Percentiles rank a stretch among this genome's conserved stretches.
Evolutionary conservation across 2,329 filamentous ascomycete genomes (phyloP).

Genomic region (Penicillium sp.): DNA sequence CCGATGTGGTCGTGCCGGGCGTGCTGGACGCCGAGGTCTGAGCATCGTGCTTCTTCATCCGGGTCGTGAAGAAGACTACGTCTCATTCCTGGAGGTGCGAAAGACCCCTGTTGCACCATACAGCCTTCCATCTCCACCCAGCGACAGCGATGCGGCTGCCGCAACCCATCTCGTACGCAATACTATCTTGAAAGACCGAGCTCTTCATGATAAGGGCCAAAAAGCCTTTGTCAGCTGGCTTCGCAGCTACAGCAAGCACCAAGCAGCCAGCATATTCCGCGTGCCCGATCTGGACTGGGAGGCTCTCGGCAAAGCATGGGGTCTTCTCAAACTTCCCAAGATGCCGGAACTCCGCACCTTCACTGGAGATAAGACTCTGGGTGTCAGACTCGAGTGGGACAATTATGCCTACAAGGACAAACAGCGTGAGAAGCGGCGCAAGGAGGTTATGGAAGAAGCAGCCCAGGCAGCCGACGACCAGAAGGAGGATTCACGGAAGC

Average conservation of each 20-base stretch:
- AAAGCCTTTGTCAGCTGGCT: conserved; percentile 93
- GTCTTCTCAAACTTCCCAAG: conserved; percentile 79
- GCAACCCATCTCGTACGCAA: conserved; percentile 64
- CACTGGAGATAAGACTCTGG: conserved; percentile 65
- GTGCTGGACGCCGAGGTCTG: conserved; percentile 70
- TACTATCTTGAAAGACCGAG: conserved; percentile 58
- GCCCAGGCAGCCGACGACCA: conserved; percentile 41
- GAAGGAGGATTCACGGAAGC: conserved; percentile 52
- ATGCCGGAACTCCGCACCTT: conserved; percentile 88
- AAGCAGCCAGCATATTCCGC: conserved; percentile 88
- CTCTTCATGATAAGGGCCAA: conserved; percentile 83
- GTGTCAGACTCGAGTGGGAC: conserved; percentile 63
- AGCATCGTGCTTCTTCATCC: conserved; percentile 84
- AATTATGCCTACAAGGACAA: conserved; percentile 72
- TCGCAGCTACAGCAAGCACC: conserved; percentile 86
- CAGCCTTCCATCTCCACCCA: conserved; percentile 59
- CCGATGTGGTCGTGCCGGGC: conserved; percentile 63
- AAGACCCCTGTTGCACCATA: conserved; percentile 78
- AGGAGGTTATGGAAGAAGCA: conserved; percentile 54
- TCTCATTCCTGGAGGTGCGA: conserved; percentile 80
- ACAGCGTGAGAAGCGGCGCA: conserved; percentile 65
- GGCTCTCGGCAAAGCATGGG: conserved; percentile 80
- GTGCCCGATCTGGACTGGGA: conserved; percentile 80
- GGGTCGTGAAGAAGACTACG: conserved; percentile 85
- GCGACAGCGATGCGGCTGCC: conserved; percentile 60